phyloP scores from a whole-genome alignment of 306 rosid genomes.

The Ceratonia siliqua region DNA sequence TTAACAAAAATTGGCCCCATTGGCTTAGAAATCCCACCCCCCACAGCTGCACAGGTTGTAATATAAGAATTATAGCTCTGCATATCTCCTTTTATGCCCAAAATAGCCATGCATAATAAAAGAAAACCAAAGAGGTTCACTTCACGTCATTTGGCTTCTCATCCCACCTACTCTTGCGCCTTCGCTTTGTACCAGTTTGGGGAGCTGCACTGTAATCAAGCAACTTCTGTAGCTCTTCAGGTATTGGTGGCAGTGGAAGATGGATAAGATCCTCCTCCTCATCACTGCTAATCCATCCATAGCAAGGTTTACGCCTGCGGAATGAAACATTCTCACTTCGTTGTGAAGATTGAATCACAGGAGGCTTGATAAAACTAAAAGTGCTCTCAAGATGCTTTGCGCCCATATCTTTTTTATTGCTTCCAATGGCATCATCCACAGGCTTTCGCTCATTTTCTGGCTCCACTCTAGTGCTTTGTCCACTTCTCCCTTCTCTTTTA shows the following conservation, averaged over 20 bases:
- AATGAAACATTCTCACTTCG: background rate
- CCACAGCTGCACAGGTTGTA: background rate
- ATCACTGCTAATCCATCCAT: conserved; percentile 54
- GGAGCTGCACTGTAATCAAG: conserved; percentile 14
- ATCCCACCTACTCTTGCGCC: conserved; percentile 62
- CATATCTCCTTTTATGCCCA: background rate
- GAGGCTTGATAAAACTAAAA: background rate
- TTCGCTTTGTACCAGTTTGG: background rate
- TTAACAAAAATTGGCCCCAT: conserved; percentile 1
- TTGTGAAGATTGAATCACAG: conserved; percentile 23
- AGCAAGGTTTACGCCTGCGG: conserved; percentile 37
- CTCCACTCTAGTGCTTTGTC: background rate
- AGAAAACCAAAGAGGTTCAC: conserved; percentile 5
- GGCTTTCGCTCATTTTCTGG: background rate
- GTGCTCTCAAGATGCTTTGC: background rate
- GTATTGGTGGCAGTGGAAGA: conserved; percentile 33
- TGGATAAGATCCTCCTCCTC: conserved; percentile 30
- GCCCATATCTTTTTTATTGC: background rate
- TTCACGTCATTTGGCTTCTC: conserved; percentile 39
- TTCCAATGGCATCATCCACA: conserved; percentile 9
- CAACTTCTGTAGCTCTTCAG: conserved; percentile 33
- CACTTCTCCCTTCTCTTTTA: conserved; percentile 7
- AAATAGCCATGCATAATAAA: background rate
- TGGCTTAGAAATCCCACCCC: background rate
- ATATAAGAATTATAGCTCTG: background rate